Base-by-base conservation (phyloP, 768 basidiomycete genomes). In the Phlebiopsis gigantea region DNA sequence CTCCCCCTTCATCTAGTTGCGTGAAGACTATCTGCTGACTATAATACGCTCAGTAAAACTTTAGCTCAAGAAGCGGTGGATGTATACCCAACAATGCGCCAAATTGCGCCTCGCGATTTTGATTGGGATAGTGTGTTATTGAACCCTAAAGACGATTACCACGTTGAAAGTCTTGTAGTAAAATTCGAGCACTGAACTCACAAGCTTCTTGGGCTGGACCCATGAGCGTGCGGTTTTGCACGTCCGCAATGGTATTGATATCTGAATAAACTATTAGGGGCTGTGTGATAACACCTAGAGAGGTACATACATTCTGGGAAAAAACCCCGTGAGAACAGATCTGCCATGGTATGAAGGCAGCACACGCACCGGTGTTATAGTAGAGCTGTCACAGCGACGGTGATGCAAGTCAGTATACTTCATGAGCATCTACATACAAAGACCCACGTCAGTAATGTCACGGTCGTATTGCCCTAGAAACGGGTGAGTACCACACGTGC, bases 21-120 rank as follows among this genome's bases (percentile, higher is more conserved):
- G 75, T 75, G 68, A 83, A 83, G 14, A 83, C 79, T 46, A 83
- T 77, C 62, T 83, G 82, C 61, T 83, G 81, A 7, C 81, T 79
- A 58, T 15, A 17, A 21, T 29, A n/a, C n/a, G n/a, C n/a, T n/a
- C n/a, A n/a, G n/a, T n/a, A n/a, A n/a, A n/a, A n/a, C n/a, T n/a
- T n/a, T n/a, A n/a, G n/a, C n/a, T n/a, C n/a, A n/a, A n/a, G n/a
- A n/a, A n/a, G n/a, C n/a, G n/a, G n/a, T n/a, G n/a, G n/a, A n/a
- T n/a, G n/a, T 65, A 22, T 57, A 78, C 78, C 78, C 80, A 17
- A 83, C 69, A 15, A 84, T 66, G 15, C 80, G 75, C 83, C 83
- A 83, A 22, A 77, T 63, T 2, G 80, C 80, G 5, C 77, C 78
- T 22, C 81, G 71, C 1, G 60, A 59, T 58, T 78, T 69, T 4